These are phyloP conservation scores for Talaromyces trachyspermus DNA, from an alignment of 495 filamentous ascomycete species.

Conservation along the genomic window DNA sequence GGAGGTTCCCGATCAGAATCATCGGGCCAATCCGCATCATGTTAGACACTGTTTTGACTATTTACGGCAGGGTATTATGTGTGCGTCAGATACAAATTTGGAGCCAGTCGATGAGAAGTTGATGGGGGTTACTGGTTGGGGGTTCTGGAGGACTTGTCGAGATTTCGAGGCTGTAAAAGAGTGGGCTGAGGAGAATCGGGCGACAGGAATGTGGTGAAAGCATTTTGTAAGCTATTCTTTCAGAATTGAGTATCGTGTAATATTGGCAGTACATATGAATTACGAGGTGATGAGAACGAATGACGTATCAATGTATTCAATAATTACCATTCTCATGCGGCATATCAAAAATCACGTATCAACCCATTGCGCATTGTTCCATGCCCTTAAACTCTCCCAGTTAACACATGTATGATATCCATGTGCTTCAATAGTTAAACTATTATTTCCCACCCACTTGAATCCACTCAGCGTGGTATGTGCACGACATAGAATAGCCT, in stretches of 20 bases:
- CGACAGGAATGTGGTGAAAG: background rate
- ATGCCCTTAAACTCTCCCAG: conserved; percentile 10
- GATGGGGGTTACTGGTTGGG: conserved; percentile 12
- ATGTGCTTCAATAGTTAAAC: conserved; percentile 10
- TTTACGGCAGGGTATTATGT: conserved; percentile 23
- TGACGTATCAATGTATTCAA: background rate
- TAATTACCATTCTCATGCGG: background rate
- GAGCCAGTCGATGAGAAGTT: conserved; percentile 11
- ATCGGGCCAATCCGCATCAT: conserved; percentile 7
- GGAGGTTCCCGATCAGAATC: conserved; percentile 8
- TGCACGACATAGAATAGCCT: conserved; percentile 11
- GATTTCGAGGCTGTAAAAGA: conserved; percentile 9
- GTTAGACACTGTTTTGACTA: conserved; percentile 23
- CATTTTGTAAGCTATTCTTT: too few relatives aligned
- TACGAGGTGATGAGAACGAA: background rate
- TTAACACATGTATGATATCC: conserved; percentile 14
- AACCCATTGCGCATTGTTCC: background rate
- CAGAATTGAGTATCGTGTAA: background rate
- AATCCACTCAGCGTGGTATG: conserved; percentile 14
- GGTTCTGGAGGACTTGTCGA: conserved; percentile 9
- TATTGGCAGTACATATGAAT: background rate
- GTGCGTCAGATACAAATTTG: conserved; percentile 18
- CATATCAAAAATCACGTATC: background rate
- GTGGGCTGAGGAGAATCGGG: conserved; percentile 5
- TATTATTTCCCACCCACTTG: conserved; percentile 8